phyloP scores from a whole-genome alignment of 306 rosid species.

The Hippophae rhamnoides region DNA sequence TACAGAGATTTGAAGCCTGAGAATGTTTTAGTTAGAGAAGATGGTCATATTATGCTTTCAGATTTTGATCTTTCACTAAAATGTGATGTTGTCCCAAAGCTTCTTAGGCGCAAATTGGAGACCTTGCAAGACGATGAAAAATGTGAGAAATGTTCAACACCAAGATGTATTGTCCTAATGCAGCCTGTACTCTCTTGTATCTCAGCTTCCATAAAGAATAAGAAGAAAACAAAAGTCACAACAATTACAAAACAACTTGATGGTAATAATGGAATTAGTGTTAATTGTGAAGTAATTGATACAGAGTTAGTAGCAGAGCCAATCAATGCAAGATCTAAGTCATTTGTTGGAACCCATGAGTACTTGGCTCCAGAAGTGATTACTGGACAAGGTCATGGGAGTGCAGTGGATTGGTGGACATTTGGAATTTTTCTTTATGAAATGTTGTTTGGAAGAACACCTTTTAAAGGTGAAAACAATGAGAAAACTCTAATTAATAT shows the following conservation, averaged over 20 bases:
- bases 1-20: constrained; percentile 96
- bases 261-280: background rate
- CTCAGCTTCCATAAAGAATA: constrained; percentile 37
- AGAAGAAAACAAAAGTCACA: constrained; percentile 30
- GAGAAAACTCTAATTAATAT: constrained; percentile 79
- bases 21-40: constrained; percentile 84
- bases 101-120: constrained; percentile 34
- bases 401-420: constrained; percentile 99
- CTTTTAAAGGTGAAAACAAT: constrained; percentile 90
- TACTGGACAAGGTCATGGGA: constrained; percentile 89
- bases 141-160: constrained; percentile 23
- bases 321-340: constrained; percentile 62
- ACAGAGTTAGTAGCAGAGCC: constrained; percentile 90
- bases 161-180: constrained; percentile 64
- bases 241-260: constrained; percentile 51
- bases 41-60: constrained; percentile 91
- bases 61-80: constrained; percentile 91
- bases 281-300: background rate
- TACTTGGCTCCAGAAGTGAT: constrained; percentile 93
- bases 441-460: constrained; percentile 79
- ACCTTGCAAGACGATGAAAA: constrained; percentile 6
- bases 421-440: constrained; percentile 84
- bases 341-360: constrained; percentile 92
- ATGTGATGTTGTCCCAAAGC: constrained; percentile 86
- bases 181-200: constrained; percentile 83